Evolutionary conservation across 2,329 filamentous ascomycete genomes (phyloP).

Genomic region (Colletotrichum nymphaeae): DNA sequence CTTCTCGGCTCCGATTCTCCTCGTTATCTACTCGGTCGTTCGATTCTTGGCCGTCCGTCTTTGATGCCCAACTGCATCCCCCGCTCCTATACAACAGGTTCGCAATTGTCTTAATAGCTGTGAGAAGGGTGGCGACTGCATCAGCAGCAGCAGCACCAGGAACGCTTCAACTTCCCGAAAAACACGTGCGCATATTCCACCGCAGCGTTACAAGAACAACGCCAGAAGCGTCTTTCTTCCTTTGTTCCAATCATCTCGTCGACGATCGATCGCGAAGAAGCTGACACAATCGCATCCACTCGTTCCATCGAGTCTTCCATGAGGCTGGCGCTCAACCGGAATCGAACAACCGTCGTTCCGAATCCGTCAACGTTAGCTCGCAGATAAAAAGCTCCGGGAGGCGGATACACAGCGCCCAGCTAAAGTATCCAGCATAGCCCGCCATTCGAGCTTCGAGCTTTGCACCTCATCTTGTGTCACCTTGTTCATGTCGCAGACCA

Average conservation of each 20-base stretch:
- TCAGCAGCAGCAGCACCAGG: background rate
- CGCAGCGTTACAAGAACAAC: background rate
- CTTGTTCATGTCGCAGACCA: conserved; percentile 10
- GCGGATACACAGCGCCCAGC: background rate
- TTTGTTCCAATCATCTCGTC: background rate
- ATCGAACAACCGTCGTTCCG: conserved; percentile 17
- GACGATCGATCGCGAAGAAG: background rate
- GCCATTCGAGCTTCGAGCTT: background rate
- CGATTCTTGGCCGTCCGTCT: background rate
- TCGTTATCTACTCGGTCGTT: background rate
- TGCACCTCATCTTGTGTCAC: background rate
- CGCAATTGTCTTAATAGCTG: conserved; percentile 4
- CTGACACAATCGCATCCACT: conserved; percentile 13
- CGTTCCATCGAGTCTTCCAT: conserved; percentile 20
- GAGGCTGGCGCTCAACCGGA: conserved; percentile 18
- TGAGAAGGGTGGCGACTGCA: background rate
- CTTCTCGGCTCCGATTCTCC: background rate
- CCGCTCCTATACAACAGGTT: background rate
- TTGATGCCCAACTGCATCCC: conserved; percentile 3
- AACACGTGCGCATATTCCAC: background rate
- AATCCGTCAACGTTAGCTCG: conserved; percentile 13
- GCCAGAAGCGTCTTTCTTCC: conserved; percentile 10
- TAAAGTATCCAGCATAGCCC: background rate
- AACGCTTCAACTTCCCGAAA: background rate
- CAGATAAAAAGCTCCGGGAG: conserved; percentile 1